A percentile compares a stretch with the other conserved stretches of the same genome.
These are phyloP conservation scores for Cyphellophora europaea DNA, from an alignment of 2,329 filamentous ascomycete species.

Conservation along the genomic window DNA sequence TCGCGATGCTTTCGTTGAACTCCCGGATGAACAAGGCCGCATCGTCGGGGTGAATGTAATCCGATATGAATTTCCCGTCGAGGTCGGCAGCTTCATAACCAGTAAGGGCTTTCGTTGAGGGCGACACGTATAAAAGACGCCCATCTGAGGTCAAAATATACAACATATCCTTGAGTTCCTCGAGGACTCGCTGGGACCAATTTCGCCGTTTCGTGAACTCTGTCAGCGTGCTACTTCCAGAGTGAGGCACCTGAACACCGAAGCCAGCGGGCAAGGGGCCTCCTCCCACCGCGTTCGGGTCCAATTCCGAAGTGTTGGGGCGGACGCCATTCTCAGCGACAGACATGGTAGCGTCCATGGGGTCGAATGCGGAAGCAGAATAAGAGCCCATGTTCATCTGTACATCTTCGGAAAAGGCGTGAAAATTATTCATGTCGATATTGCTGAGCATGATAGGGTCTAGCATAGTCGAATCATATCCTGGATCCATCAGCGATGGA, in stretches of 20 bases:
- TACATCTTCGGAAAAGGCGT: constrained; percentile 30
- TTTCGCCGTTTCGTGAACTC: constrained; percentile 60
- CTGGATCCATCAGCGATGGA: constrained; percentile 1
- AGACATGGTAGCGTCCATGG: constrained; percentile 4
- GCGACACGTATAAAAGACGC: constrained; percentile 76
- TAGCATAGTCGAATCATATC: constrained; percentile 12
- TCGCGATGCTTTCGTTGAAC: constrained; percentile 80
- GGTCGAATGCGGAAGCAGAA: constrained; percentile 4
- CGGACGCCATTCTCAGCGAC: constrained; percentile 16
- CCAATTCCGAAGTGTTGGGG: background rate
- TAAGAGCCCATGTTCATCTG: constrained; percentile 27
- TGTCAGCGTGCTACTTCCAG: constrained; percentile 44
- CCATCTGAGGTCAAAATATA: constrained; percentile 81
- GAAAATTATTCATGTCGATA: constrained; percentile 36
- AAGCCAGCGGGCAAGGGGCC: constrained; percentile 49
- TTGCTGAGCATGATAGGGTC: constrained; percentile 26
- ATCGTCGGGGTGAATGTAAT: constrained; percentile 81
- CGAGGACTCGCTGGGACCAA: constrained; percentile 82
- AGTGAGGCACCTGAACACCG: constrained; percentile 27
- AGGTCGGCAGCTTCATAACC: constrained; percentile 66
- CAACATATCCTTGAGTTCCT: constrained; percentile 81
- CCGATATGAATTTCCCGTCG: constrained; percentile 64
- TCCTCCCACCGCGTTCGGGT: constrained; percentile 39
- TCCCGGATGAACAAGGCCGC: constrained; percentile 73
- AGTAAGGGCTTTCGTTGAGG: constrained; percentile 63